phyloP scores from a whole-genome alignment of 495 filamentous ascomycete species.

The Hyaloscypha finlandica region DNA sequence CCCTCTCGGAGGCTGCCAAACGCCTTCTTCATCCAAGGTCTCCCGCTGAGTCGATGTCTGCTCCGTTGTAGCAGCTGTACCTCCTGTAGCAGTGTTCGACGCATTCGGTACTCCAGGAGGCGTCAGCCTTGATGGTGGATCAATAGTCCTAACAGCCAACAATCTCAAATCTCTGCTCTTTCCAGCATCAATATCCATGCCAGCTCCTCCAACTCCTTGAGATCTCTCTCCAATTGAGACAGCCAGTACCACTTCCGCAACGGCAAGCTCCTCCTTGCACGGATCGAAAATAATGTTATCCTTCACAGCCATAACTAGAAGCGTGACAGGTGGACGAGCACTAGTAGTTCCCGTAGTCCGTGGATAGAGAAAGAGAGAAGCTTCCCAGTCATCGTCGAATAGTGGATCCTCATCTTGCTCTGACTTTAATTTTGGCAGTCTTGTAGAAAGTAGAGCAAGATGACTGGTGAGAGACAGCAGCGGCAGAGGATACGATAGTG shows the following conservation, averaged over 20 bases:
- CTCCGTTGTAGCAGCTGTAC: constrained; percentile 36
- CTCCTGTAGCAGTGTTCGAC: constrained; percentile 62
- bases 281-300: constrained; percentile 95
- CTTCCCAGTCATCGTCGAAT: constrained; percentile 98
- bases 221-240: constrained; percentile 62
- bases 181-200: constrained; percentile 35
- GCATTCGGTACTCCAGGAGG: constrained; percentile 60
- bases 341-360: constrained; percentile 33
- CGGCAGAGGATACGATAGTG: constrained; percentile 87
- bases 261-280: constrained; percentile 82
- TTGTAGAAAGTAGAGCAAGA: constrained; percentile 88
- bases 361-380: constrained; percentile 74
- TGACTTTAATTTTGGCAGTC: constrained; percentile 80
- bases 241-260: constrained; percentile 85
- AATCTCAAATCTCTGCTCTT: constrained; percentile 42
- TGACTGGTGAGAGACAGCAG: constrained; percentile 91
- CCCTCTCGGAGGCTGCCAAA: constrained; percentile 77
- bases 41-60: constrained; percentile 48
- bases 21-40: constrained; percentile 62
- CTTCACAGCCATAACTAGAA: constrained; percentile 85
- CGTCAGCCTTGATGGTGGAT: constrained; percentile 71
- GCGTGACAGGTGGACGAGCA: constrained; percentile 74
- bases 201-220: constrained; percentile 26
- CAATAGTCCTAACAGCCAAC: constrained; percentile 66
- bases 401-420: constrained; percentile 91